phyloP scores from a whole-genome alignment of 2,329 filamentous ascomycete species.

The Magnaporthiopsis poae region DNA sequence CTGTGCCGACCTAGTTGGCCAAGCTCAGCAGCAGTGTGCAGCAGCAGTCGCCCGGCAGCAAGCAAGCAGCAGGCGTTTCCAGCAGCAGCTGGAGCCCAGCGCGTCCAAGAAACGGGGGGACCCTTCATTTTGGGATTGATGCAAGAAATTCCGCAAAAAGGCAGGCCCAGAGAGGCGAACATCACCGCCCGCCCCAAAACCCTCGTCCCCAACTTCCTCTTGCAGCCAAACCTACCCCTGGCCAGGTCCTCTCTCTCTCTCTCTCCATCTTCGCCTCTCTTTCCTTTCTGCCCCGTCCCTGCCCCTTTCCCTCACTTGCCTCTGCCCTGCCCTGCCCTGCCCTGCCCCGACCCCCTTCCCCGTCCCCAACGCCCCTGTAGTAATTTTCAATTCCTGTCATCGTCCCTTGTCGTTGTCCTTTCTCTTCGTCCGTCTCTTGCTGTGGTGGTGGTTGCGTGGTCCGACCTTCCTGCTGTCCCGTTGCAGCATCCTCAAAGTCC shows the following conservation, averaged over 20 bases:
- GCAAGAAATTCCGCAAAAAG: background rate
- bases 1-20: background rate
- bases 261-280: background rate
- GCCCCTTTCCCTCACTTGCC: constrained; percentile 3
- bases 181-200: constrained; percentile 1
- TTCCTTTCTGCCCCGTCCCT: too few relatives aligned
- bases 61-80: background rate
- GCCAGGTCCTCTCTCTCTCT: background rate
- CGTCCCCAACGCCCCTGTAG: background rate
- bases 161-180: background rate
- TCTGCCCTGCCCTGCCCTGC: constrained; percentile 1
- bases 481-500: constrained; percentile 8
- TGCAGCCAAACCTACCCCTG: constrained; percentile 5
- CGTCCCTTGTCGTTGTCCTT: constrained; percentile 9
- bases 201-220: constrained; percentile 6
- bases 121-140: background rate
- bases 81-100: background rate
- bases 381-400: constrained; percentile 11
- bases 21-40: background rate
- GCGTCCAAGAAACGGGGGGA: background rate
- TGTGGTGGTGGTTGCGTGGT: background rate
- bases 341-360: background rate
- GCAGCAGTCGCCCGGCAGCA: background rate
- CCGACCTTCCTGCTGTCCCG: constrained; percentile 6
- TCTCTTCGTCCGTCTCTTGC: constrained; percentile 12